Conservation (phyloP, 169 alveolate genomes). For the Cryptosporidium viatorum region DNA sequence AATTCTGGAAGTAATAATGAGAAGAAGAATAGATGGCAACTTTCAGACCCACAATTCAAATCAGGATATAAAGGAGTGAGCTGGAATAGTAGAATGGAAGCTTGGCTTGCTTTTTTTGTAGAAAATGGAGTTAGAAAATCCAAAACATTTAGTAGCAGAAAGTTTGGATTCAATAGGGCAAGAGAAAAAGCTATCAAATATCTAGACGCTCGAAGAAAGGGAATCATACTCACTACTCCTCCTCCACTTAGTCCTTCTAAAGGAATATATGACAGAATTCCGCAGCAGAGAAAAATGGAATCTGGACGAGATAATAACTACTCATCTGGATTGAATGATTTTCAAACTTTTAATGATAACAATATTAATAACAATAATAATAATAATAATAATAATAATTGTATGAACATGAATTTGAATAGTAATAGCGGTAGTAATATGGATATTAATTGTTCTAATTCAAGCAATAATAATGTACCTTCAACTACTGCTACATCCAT, state of each 20-base stretch:
- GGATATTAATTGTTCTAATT: not conserved
- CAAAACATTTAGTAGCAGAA: constrained; percentile 66
- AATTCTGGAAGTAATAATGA: constrained; percentile 20
- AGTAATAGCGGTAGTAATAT: not conserved
- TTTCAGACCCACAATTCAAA: constrained; percentile 67
- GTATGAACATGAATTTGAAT: not conserved
- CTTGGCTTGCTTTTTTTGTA: constrained; percentile 72
- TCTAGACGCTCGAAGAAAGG: constrained; percentile 59
- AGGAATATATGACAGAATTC: constrained; percentile 59
- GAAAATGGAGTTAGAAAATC: constrained; percentile 65
- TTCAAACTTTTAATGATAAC: not conserved
- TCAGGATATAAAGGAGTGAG: constrained; percentile 70
- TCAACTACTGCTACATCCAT: not conserved
- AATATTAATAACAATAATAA: not conserved
- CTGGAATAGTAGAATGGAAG: constrained; percentile 74
- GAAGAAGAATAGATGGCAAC: constrained; percentile 60
- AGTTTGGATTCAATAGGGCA: constrained; percentile 70
- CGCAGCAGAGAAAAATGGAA: constrained; percentile 30
- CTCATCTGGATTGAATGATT: not conserved
- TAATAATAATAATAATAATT: not conserved
- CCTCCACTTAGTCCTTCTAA: constrained; percentile 73
- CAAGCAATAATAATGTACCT: not conserved
- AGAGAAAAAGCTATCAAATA: constrained; percentile 60
- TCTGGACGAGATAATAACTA: not conserved
- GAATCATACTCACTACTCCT: constrained; percentile 63